Evolutionary conservation across 768 basidiomycete species (phyloP).

Genomic region (Udeniomyces megalosporus): DNA sequence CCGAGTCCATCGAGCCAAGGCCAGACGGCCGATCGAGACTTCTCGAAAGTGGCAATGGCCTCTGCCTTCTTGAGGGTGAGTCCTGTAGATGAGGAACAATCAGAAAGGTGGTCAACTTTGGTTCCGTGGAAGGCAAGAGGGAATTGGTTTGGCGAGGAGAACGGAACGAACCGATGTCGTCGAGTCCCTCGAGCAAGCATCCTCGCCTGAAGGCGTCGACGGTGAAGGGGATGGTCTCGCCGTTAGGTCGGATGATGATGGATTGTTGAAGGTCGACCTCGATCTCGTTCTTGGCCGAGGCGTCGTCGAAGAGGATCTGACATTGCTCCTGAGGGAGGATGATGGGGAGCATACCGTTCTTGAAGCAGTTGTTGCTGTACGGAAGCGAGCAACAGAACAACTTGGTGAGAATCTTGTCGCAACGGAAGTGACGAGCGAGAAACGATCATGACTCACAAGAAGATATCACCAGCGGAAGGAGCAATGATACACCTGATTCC

Average conservation of each 20-base stretch:
- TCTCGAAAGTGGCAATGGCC: conserved; percentile 65
- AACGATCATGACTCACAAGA: conserved; percentile 36
- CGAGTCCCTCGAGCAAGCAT: conserved; percentile 85
- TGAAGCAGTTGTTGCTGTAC: conserved; percentile 49
- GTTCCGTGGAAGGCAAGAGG: too few relatives aligned
- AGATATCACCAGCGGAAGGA: conserved; percentile 80
- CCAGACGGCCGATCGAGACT: conserved; percentile 58
- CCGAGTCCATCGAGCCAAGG: conserved; percentile 96
- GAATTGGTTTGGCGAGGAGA: too few relatives aligned
- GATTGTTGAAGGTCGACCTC: conserved; percentile 72
- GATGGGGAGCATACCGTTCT: conserved; percentile 81
- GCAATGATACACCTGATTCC: conserved; percentile 77
- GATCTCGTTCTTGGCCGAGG: conserved; percentile 54
- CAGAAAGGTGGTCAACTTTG: neutral
- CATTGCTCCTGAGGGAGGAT: conserved; percentile 54
- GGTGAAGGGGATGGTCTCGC: conserved; percentile 58
- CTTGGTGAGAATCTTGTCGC: neutral
- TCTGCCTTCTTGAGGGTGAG: conserved; percentile 67
- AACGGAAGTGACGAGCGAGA: too few relatives aligned
- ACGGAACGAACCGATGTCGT: conserved; percentile 59
- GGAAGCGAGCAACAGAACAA: neutral
- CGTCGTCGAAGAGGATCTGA: conserved; percentile 56
- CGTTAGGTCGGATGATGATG: conserved; percentile 50
- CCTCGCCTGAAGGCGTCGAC: conserved; percentile 83
- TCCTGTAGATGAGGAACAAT: neutral